Evolutionary conservation across 768 basidiomycete species (phyloP), one percentile per base, ranked within the genome.

Genomic region (Lentinula lateritia): DNA sequence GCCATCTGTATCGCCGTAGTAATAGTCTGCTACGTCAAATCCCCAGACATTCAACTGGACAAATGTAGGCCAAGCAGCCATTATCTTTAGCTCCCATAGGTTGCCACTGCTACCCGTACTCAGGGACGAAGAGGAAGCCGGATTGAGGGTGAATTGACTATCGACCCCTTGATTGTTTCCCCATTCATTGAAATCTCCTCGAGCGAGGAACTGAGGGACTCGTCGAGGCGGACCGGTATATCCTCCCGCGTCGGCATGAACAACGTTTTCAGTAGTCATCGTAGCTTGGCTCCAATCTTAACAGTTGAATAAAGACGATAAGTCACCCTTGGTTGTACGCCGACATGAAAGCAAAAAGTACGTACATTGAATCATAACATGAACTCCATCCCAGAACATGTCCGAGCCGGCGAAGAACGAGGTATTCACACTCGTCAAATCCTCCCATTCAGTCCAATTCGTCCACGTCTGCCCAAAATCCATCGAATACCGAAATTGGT

Each of bases 161-260:
- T 83, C 65, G 43, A 93, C 82, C 67, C 95, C 95, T 60, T 84
- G 77, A 75, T 97, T 95, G 70, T 86, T 95, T 59, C 95, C 95
- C 93, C 93, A 97, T 38, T 82, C 74, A 68, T 97, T 97, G 83
- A 92, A 97, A 0, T 88, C 86, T 50, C 95, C 95, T 66, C 95
- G 88, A 45, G 86, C 90, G 56, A 97, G 76, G 66, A 95, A 80
- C 67, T 95, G 93, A 23, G 95, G 95, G 34, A 92, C 88, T 32
- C 93, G 89, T 66, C 95, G 88, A 52, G 77, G 74, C 42, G 74
- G 71, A 3, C 79, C 80, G 9, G 69, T 71, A 70, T 83, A 91
- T 45, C 80, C 80, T 60, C 78, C 34, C 20, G 38, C 71, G 68
- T 97, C 95, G 13, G 91, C 90, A 66, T 96, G 94, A 12, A 92